Evolutionary conservation across 2,329 filamentous ascomycete genomes (phyloP).

Genomic region (Knufia fluminis): DNA sequence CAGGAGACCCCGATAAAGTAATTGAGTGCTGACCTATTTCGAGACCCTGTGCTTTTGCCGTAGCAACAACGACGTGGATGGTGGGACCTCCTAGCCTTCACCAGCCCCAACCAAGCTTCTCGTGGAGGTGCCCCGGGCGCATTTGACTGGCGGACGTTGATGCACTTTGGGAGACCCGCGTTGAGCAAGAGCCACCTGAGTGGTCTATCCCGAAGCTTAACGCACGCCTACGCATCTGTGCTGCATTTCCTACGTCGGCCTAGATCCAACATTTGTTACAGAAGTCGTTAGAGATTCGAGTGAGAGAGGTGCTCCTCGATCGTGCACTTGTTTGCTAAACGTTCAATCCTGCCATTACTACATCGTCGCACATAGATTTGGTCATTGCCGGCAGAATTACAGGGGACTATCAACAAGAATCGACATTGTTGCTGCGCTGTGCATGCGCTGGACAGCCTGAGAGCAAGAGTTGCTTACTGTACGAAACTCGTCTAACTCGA

Average conservation of each 20-base stretch:
- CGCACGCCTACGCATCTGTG: neutral
- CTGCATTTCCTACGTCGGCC: neutral
- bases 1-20: too few species aligned
- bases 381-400: neutral
- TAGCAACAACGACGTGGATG: neutral
- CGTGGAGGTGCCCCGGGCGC: neutral
- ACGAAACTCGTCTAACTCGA: neutral
- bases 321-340: neutral
- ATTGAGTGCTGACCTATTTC: too few species aligned
- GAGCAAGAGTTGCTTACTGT: neutral
- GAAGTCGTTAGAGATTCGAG: neutral
- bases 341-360: neutral
- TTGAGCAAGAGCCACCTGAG: neutral
- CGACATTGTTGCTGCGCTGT: neutral
- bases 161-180: neutral
- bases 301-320: neutral
- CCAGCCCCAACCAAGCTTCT: neutral
- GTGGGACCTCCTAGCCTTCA: neutral
- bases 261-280: too few species aligned
- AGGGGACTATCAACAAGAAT: neutral
- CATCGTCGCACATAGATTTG: neutral
- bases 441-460: neutral
- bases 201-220: neutral
- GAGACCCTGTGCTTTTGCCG: neutral
- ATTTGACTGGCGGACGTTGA: neutral